Evolutionary conservation across 2,329 filamentous ascomycete genomes (phyloP), one percentile per base, ranked within the genome.

Genomic region (Phialophora macrospora): DNA sequence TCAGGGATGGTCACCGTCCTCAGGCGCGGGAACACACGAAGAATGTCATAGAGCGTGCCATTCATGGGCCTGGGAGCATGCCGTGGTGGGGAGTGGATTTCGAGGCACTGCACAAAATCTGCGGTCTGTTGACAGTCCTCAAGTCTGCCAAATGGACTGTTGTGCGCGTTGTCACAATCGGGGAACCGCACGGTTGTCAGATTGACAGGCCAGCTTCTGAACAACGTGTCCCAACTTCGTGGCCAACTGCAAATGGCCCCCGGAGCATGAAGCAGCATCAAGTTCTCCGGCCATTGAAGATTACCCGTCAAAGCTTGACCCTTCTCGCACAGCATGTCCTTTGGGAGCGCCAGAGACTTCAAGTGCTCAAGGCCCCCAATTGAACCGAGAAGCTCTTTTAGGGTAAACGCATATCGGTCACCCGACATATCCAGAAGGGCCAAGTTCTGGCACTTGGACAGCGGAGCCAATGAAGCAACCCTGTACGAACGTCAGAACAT

Each of bases 371-470:
- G 77, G 30, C 79, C 74, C n/a, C 77, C 76, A 6, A 87, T 73
- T 0, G 84, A 80, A 55, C 81, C 81, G 67, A 84, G 82, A 14
- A 88, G 77, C 3, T 77, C 75, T 26, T 78, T 73, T 67, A 86
- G 80, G 5, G 76, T 75, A 32, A 87, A 81, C 0, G 79, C 75
- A 63, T 85, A 83, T 12, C 76, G 79, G 6, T 87, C 81, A 2
- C 85, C 78, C 4, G 79, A 81, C 6, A 88, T 75, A 69, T 88
- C 83, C 17, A 88, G 76, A 2, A 78, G 67, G 9, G 75, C 75
- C 4, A 89, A 77, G 0, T 79, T 77, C 5, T 70, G 68, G 73
- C 85, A 87, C 75, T 87, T 88, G 2, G 81, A 80, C 22, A 89
- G 73, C 2, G 83, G 79, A 2, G 85, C 80, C 68, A 87, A 82